phyloP scores from a whole-genome alignment of 2,329 filamentous ascomycete species.

The Aspergillus viridinutans region DNA sequence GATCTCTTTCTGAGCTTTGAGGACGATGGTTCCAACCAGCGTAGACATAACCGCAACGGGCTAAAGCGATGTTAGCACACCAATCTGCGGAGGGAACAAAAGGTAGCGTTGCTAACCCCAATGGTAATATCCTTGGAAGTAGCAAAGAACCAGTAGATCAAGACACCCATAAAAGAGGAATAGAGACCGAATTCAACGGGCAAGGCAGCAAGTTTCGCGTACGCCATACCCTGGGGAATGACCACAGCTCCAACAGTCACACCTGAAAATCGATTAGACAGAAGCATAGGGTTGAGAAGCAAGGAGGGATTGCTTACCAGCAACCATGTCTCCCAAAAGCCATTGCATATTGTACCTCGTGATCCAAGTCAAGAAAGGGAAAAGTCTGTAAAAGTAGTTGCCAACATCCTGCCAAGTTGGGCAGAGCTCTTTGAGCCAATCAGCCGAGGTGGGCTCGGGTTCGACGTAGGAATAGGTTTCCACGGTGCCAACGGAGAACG shows the following conservation, averaged over 20 bases:
- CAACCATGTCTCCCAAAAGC: slow-evolving; percentile 83
- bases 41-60: slow-evolving; percentile 95
- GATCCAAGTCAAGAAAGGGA: slow-evolving; percentile 91
- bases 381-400: slow-evolving; percentile 66
- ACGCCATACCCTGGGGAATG: slow-evolving; percentile 96
- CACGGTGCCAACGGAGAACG: slow-evolving; percentile 67
- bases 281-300: background rate
- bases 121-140: slow-evolving; percentile 99
- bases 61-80: slow-evolving; percentile 38
- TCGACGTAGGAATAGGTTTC: slow-evolving; percentile 83
- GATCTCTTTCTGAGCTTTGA: slow-evolving; percentile 54
- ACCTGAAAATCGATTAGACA: slow-evolving; percentile 38
- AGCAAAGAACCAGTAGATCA: slow-evolving; percentile 96
- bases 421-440: slow-evolving; percentile 64
- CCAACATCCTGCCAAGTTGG: slow-evolving; percentile 55
- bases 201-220: slow-evolving; percentile 78
- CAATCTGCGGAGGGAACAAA: background rate
- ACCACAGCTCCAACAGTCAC: slow-evolving; percentile 74
- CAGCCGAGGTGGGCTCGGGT: slow-evolving; percentile 67
- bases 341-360: slow-evolving; percentile 82
- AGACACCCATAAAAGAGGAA: slow-evolving; percentile 91
- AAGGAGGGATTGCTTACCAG: slow-evolving; percentile 55
- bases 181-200: slow-evolving; percentile 80
- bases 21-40: slow-evolving; percentile 76
- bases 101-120: slow-evolving; percentile 56